A percentile compares a stretch with the other conserved stretches of the same genome.
Evolutionary conservation across 1,284 basidiomycete genomes (phyloP).

Genomic region (Heterobasidion parviporum): DNA sequence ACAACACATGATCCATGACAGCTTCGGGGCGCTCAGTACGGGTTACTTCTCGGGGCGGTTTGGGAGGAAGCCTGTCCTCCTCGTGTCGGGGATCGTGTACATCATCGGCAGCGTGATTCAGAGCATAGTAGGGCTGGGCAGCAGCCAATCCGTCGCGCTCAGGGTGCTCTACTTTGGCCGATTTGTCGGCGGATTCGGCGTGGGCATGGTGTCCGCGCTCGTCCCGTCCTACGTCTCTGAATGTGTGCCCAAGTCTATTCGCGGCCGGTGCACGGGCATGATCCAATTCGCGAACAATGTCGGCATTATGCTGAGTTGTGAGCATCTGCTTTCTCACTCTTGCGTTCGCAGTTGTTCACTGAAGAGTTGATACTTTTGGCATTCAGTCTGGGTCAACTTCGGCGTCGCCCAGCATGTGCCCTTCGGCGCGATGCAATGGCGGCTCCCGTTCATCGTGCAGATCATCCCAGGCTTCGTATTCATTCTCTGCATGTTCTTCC

Average conservation of each 20-base stretch:
- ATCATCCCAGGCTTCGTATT: slow-evolving; percentile 44
- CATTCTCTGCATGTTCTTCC: slow-evolving; percentile 36
- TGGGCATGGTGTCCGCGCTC: slow-evolving; percentile 45
- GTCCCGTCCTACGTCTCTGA: slow-evolving; percentile 54
- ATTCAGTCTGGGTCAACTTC: slow-evolving; percentile 40
- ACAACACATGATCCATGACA: slow-evolving; percentile 10
- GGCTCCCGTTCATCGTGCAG: slow-evolving; percentile 47
- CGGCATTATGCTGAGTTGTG: slow-evolving; percentile 44
- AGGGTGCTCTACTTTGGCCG: slow-evolving; percentile 39
- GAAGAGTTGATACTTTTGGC: no score
- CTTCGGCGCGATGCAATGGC: slow-evolving; percentile 37
- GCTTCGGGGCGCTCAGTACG: slow-evolving; percentile 37
- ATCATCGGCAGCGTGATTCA: slow-evolving; percentile 47
- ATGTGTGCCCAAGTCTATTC: slow-evolving; percentile 45
- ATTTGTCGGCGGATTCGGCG: slow-evolving; percentile 38
- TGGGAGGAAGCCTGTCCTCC: slow-evolving; percentile 38
- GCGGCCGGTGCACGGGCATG: slow-evolving; percentile 48
- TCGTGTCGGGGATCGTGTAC: slow-evolving; percentile 46
- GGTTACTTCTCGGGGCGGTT: slow-evolving; percentile 31
- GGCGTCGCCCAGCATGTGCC: slow-evolving; percentile 26
- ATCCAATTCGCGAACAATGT: slow-evolving; percentile 45
- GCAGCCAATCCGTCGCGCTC: slow-evolving; percentile 27
- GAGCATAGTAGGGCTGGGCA: slow-evolving; percentile 34
- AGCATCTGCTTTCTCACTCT: slow-evolving; percentile 11
- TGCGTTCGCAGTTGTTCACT: background rate